Evolutionary conservation across 208 protist species (phyloP), one percentile per base, ranked within the genome.

Genomic region (Crithidia thermophila): DNA sequence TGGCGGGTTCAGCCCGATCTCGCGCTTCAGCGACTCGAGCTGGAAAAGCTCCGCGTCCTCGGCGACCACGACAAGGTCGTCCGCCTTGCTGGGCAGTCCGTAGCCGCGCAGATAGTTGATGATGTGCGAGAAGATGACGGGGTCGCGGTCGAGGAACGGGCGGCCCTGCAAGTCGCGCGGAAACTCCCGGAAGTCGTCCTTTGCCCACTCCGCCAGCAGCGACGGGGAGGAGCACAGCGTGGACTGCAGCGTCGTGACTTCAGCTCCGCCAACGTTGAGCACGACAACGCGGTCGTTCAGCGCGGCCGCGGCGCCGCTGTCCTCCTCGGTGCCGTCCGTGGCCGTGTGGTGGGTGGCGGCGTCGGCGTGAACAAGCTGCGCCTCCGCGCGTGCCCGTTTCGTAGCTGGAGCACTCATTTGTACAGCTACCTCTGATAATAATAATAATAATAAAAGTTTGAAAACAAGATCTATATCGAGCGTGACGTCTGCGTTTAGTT

Each of bases 51-150:
- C 67, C 16, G 90, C 87, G 63, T 96, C 87, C 70, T 94, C 85
- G 3, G 85, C 87, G 33, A 96, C 68, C 43, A 92, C 75, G 7
- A 86, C 75, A 43, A 93, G 77, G 36, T 88, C 86, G 28, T 79
- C 79, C 7, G 86, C 77, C 49, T 81, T 77, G 27, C 65, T 68
- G 0, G 87, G 86, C 37, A 96, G 50, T 11, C 81, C 87, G 55
- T 97, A 97, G 46, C 91, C 91, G 4, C 89, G 85, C 55, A 94
- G 67, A 66, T 88, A 94, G 78, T 94, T 94, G 31, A 97, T 51
- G 33, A 97, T 82, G 50, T 89, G 77, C 11, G 72, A 33, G 63
- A 97, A 94, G 45, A 84, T 95, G 31, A 67, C 70, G 0, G 82
- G 70, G 55, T 97, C 91, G 34, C 91, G 85, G 68, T 97, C 91